Evolutionary conservation across 352 stramenopile genomes (phyloP).

Genomic region (Pythium rishiriense): DNA sequence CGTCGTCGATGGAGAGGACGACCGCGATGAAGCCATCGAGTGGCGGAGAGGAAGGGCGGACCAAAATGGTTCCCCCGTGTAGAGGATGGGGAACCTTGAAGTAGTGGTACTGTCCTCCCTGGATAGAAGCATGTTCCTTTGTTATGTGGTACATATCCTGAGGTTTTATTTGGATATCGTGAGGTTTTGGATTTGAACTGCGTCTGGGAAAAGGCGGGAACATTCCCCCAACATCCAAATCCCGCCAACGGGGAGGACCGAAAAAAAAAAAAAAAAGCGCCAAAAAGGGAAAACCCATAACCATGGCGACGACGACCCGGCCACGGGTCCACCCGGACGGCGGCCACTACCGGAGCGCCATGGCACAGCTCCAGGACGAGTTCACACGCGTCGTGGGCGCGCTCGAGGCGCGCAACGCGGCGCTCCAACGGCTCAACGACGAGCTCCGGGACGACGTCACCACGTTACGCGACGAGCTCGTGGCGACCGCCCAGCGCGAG

Average conservation of each 20-base stretch:
- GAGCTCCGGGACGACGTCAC: conserved; percentile 36
- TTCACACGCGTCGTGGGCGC: conserved; percentile 49
- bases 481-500: not conserved
- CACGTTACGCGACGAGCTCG: conserved; percentile 19
- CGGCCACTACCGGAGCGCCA: conserved; percentile 53
- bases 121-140: not conserved
- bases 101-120: conserved; percentile 11
- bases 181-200: conserved; percentile 21
- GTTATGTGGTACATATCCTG: not conserved
- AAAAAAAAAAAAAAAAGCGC: conserved; percentile 1
- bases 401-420: conserved; percentile 56
- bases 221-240: conserved; percentile 1
- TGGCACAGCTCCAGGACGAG: conserved; percentile 65
- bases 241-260: not conserved
- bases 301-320: too few relatives aligned
- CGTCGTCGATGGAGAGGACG: too few relatives aligned
- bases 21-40: too few relatives aligned
- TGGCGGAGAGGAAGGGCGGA: too few relatives aligned
- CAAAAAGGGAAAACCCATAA: too few relatives aligned
- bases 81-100: conserved; percentile 25
- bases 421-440: conserved; percentile 53
- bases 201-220: conserved; percentile 31
- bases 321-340: too few relatives aligned
- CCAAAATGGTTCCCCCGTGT: too few relatives aligned
- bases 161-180: conserved; percentile 11